Conservation (phyloP, 495 filamentous ascomycete species). For the Bacidia gigantensis region DNA sequence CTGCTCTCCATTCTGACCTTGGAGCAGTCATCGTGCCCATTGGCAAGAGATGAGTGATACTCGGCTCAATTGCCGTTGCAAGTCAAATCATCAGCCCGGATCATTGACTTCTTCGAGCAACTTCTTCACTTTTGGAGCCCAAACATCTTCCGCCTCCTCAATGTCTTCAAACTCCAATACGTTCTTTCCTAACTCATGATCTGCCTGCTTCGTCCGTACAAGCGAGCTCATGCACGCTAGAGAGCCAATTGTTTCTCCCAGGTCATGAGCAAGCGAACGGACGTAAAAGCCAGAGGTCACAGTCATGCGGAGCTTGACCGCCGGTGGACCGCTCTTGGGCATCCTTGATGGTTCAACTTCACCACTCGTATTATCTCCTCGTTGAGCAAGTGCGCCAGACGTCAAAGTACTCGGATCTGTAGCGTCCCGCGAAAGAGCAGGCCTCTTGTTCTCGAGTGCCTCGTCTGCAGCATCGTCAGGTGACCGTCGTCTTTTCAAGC, state of each 20-base stretch:
- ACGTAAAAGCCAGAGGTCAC: slow-evolving; percentile 97
- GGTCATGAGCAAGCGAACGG: slow-evolving; percentile 79
- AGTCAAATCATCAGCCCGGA: no score
- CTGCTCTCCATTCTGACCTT: no score
- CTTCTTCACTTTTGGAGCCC: slow-evolving; percentile 59
- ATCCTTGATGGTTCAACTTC: slow-evolving; percentile 23
- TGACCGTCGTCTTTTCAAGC: slow-evolving; percentile 18
- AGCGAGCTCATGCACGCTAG: slow-evolving; percentile 79
- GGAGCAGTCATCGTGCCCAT: no score
- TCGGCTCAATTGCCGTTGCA: no score
- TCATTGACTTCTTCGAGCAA: slow-evolving; percentile 44
- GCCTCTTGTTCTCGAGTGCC: slow-evolving; percentile 6
- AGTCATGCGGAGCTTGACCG: slow-evolving; percentile 73
- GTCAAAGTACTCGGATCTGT: slow-evolving; percentile 19
- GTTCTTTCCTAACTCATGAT: slow-evolving; percentile 56
- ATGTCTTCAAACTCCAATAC: slow-evolving; percentile 76
- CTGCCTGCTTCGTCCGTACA: slow-evolving; percentile 63
- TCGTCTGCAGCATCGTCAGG: slow-evolving; percentile 24
- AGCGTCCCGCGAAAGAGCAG: slow-evolving; percentile 6
- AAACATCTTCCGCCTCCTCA: slow-evolving; percentile 61
- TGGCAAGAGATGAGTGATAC: no score
- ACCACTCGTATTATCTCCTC: slow-evolving; percentile 23
- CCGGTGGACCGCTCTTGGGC: slow-evolving; percentile 44
- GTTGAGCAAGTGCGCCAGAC: slow-evolving; percentile 37
- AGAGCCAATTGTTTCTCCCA: slow-evolving; percentile 70